Conservation (phyloP, 768 basidiomycete species). For the Suillus luteus region DNA sequence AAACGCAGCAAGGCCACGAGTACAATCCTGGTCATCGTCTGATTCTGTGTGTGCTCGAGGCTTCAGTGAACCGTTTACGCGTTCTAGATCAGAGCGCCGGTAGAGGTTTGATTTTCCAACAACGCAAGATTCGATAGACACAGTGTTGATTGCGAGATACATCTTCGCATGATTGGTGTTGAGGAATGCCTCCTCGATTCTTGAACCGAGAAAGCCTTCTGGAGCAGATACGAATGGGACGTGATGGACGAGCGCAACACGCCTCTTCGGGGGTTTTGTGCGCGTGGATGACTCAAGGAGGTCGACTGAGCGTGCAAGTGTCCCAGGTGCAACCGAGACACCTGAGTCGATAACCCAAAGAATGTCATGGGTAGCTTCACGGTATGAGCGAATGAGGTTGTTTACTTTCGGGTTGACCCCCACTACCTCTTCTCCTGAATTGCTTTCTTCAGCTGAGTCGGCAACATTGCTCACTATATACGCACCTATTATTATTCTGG, state of each 20-base stretch:
- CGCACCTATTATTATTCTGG: constrained; percentile 70
- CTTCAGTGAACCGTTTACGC: constrained; percentile 65
- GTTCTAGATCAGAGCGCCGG: constrained; percentile 84
- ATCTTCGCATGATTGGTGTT: constrained; percentile 98
- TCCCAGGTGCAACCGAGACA: constrained; percentile 72
- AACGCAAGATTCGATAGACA: constrained; percentile 91
- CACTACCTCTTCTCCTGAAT: constrained; percentile 73
- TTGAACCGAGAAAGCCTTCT: constrained; percentile 71
- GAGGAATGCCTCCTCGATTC: constrained; percentile 90
- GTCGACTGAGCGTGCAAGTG: constrained; percentile 84
- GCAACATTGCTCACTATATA: constrained; percentile 2
- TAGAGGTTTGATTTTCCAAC: constrained; percentile 97
- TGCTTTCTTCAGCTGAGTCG: constrained; percentile 8
- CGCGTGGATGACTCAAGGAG: constrained; percentile 52
- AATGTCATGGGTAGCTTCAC: constrained; percentile 80
- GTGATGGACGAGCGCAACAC: constrained; percentile 90
- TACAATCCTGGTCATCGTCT: constrained; percentile 24
- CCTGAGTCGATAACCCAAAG: constrained; percentile 99
- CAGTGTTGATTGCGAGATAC: constrained; percentile 92
- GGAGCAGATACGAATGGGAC: constrained; percentile 85
- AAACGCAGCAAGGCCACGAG: constrained; percentile 72
- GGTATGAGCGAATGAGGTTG: constrained; percentile 87
- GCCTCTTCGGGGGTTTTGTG: constrained; percentile 39
- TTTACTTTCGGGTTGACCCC: constrained; percentile 98
- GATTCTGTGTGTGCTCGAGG: constrained; percentile 36